phyloP scores from a whole-genome alignment of 1,284 basidiomycete genomes.

The Neotropicomus parvogracilis region DNA sequence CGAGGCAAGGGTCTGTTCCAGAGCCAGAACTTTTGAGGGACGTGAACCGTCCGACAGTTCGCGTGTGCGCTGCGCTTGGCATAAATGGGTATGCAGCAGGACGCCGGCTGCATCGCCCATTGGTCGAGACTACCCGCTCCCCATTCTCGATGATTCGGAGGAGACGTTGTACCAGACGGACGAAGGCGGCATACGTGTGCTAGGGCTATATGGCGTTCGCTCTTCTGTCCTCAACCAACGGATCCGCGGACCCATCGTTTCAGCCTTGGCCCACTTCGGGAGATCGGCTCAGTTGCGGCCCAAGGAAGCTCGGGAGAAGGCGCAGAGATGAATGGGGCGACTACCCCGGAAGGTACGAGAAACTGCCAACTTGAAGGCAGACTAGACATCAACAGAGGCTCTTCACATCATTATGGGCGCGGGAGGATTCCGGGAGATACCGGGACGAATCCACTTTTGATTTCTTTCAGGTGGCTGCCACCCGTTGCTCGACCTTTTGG shows the following conservation, averaged over 20 bases:
- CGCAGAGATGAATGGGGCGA: slow-evolving; percentile 11
- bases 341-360: slow-evolving; percentile 13
- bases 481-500: slow-evolving; percentile 1
- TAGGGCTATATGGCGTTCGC: slow-evolving; percentile 20
- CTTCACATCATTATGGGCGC: slow-evolving; percentile 13
- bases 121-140: slow-evolving; percentile 15
- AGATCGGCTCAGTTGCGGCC: slow-evolving; percentile 28
- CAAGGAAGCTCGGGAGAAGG: slow-evolving; percentile 19
- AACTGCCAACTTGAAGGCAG: slow-evolving; percentile 6
- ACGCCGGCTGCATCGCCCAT: slow-evolving; percentile 16
- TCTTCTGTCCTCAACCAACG: slow-evolving; percentile 10
- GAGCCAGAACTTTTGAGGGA: slow-evolving; percentile 14
- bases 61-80: slow-evolving; percentile 8
- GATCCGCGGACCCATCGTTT: slow-evolving; percentile 30
- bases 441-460: slow-evolving; percentile 6
- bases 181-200: slow-evolving; percentile 14
- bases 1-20: slow-evolving; percentile 24
- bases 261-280: slow-evolving; percentile 11
- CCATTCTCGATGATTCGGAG: slow-evolving; percentile 21
- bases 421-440: slow-evolving; percentile 19
- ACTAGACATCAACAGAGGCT: neutral
- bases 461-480: slow-evolving; percentile 3
- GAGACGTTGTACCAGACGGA: slow-evolving; percentile 16
- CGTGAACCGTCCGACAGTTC: neutral
- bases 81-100: slow-evolving; percentile 8